Evolutionary conservation across 345 rosid genomes (phyloP).

Genomic region (Nephelium lappaceum): DNA sequence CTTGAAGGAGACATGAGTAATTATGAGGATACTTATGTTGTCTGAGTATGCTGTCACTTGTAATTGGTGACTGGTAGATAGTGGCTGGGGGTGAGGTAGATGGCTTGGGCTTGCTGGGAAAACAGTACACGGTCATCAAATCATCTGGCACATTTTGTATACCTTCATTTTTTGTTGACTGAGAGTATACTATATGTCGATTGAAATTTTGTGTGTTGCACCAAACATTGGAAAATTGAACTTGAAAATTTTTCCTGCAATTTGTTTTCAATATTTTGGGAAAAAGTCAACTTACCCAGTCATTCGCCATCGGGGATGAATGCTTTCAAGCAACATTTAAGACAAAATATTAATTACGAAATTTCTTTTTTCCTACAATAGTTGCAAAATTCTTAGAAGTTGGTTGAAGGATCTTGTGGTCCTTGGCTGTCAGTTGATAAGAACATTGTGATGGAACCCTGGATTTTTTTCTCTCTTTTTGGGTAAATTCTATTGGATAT

Average conservation of each 20-base stretch:
- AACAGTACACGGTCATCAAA: background rate
- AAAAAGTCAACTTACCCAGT: too few relatives aligned
- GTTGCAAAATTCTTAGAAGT: background rate
- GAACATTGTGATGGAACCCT: background rate
- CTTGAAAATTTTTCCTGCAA: background rate
- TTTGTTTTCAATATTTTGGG: too few relatives aligned
- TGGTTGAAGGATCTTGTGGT: background rate
- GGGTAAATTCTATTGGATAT: background rate
- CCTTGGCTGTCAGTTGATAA: background rate
- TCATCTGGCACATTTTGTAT: background rate
- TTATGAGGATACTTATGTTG: background rate
- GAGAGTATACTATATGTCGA: background rate
- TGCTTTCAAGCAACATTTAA: background rate
- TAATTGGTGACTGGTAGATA: background rate
- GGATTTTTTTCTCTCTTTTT: background rate
- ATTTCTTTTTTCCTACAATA: background rate
- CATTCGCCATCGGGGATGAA: too few relatives aligned
- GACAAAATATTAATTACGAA: background rate
- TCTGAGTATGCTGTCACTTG: background rate
- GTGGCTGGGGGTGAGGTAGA: constrained; percentile 12
- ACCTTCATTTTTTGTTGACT: background rate
- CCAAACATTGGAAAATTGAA: background rate
- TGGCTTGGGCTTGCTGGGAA: constrained; percentile 5
- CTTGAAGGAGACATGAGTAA: background rate
- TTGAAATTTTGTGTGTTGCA: background rate